Base-by-base conservation (phyloP, 257 asterid species). In the Petunia axillaris region DNA sequence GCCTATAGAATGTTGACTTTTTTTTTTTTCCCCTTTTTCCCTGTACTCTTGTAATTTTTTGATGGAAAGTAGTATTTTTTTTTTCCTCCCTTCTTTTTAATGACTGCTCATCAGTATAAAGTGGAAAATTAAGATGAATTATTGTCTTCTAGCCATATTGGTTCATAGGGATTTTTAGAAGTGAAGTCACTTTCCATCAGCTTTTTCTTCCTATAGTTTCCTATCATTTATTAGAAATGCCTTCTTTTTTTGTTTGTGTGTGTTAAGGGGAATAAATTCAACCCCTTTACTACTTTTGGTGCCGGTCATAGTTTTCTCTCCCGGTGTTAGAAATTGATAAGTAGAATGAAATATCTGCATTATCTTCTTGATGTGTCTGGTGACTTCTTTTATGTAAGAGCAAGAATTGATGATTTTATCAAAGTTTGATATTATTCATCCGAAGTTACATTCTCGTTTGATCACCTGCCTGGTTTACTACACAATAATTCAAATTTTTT, bases 121-220 rank as follows among this genome's bases (percentile, higher is more conserved):
- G 36, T 67, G 55, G 76, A 25, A 44, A 70, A 70, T 46, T 5
- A 48, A 71, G 44, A 10, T 48, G 2, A 50, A 50, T 25, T 6
- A 50, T 70, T 70, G 58, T 70, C 58, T 70, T 70, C 41, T 70
- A 46, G 76, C 58, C 58, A 1, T 70, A 46, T 10, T 70, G 41
- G 25, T 46, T 70, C 8, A 46, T 8, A 50, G 11, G 35, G 77
- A 68, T 9, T 71, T 48, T 25, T 71, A 71, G 44, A 71, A 48
- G 43, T 63, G 54, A 78, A 48, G 64, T 78, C 81, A 62, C 58
- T 76, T 76, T 41, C 58, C 80, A 76, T 25, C 43, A 65, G 64
- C 37, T 39, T 14, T 25, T 63, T 48, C 73, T 13, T 37, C 59
- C 0, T 37, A 6, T 25, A 38, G 2, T 78, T 8, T 11, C 7